A percentile compares a stretch with the other conserved stretches of the same genome.
Evolutionary conservation across 2,329 filamentous ascomycete species (phyloP).

Genomic region (Chrysosporium queenslandicum): DNA sequence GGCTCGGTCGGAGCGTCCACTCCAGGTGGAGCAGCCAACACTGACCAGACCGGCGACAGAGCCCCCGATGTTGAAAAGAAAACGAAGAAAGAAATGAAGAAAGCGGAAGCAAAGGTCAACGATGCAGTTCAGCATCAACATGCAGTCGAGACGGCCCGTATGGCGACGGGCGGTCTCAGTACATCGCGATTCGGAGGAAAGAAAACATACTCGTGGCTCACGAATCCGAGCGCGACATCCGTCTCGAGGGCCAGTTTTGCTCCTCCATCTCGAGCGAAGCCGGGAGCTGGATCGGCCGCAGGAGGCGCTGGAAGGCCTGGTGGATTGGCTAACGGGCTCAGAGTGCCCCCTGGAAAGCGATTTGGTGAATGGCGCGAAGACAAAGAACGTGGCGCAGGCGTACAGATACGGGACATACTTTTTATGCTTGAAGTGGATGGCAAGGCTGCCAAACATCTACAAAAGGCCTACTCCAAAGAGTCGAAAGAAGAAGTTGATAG

Average conservation of each 20-base stretch:
- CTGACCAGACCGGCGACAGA: conserved; percentile 27
- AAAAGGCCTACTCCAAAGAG: conserved; percentile 37
- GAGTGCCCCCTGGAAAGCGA: conserved; percentile 42
- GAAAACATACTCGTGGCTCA: conserved; percentile 42
- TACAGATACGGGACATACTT: conserved; percentile 77
- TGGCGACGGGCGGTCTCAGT: conserved; percentile 59
- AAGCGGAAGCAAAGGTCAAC: conserved; percentile 60
- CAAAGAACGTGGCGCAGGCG: conserved; percentile 61
- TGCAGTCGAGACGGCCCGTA: conserved; percentile 71
- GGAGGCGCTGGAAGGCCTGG: conserved; percentile 20
- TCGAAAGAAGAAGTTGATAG: conserved; percentile 29
- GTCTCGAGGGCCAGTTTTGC: conserved; percentile 31
- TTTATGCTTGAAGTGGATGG: conserved; percentile 70
- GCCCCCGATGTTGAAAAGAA: conserved; percentile 56
- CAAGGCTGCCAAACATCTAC: conserved; percentile 36
- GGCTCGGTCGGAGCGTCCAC: conserved; percentile 52
- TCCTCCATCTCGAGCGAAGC: conserved; percentile 27
- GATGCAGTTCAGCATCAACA: conserved; percentile 70
- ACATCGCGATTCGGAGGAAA: conserved; percentile 38
- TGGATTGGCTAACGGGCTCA: conserved; percentile 22
- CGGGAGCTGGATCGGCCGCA: conserved; percentile 12
- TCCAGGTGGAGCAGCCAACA: conserved; percentile 46
- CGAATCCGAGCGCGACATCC: conserved; percentile 23
- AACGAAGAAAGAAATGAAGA: conserved; percentile 81
- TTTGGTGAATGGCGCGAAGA: conserved; percentile 69